These are phyloP conservation scores for Prinsepia uniflora DNA, from an alignment of 306 rosid species.

Conservation along the genomic window DNA sequence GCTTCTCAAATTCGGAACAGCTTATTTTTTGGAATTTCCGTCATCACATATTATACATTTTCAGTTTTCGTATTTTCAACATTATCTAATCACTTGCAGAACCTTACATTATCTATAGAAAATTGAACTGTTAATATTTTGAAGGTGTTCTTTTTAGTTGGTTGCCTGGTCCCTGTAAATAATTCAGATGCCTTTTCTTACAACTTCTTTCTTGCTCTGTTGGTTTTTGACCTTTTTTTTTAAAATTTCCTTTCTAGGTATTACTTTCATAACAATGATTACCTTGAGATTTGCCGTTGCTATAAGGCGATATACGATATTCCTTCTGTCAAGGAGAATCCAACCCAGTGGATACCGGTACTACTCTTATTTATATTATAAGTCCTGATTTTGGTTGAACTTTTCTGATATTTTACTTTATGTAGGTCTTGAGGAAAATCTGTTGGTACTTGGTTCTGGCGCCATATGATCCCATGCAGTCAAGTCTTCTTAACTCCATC, in stretches of 20 bases:
- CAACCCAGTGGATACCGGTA: slow-evolving; percentile 69
- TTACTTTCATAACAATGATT: slow-evolving; percentile 67
- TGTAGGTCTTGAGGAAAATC: slow-evolving; percentile 77
- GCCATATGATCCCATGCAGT: slow-evolving; percentile 87
- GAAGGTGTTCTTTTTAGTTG: not conserved
- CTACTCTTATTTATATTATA: slow-evolving; percentile 8
- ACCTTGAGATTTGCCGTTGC: slow-evolving; percentile 91
- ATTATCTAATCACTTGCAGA: not conserved
- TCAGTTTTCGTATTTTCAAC: too few relatives aligned
- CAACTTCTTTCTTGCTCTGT: not conserved
- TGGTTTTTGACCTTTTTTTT: slow-evolving; percentile 12
- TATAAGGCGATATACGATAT: slow-evolving; percentile 78
- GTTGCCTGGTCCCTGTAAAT: not conserved
- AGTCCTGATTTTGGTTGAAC: not conserved
- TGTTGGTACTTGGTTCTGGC: slow-evolving; percentile 84
- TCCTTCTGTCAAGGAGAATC: slow-evolving; percentile 71
- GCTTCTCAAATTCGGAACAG: not conserved
- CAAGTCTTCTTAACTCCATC: slow-evolving; percentile 87
- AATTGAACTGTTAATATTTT: not conserved
- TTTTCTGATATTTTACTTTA: slow-evolving; percentile 16
- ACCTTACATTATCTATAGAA: not conserved
- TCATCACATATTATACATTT: not conserved
- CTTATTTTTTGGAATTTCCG: not conserved
- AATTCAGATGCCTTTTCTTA: not conserved
- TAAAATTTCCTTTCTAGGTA: slow-evolving; percentile 40